Evolutionary conservation across 2,329 filamentous ascomycete genomes (phyloP).

Genomic region (Aspergillus viridinutans): DNA sequence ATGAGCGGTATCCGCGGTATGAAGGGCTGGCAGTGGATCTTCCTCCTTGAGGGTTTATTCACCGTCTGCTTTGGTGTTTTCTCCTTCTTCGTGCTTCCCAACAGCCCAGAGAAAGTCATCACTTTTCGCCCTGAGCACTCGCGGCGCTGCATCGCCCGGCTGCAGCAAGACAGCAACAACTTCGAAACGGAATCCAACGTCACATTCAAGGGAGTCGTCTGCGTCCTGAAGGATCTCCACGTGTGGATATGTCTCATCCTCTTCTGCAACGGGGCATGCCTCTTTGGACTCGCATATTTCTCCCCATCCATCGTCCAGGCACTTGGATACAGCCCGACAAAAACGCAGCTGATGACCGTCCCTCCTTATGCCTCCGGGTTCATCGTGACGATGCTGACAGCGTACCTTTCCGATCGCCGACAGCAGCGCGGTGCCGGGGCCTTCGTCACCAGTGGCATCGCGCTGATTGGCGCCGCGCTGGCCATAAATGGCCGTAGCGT

Average conservation of each 20-base stretch:
- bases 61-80: constrained; percentile 44
- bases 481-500: not conserved
- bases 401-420: constrained; percentile 25
- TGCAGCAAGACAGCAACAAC: constrained; percentile 10
- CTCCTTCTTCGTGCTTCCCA: constrained; percentile 54
- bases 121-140: constrained; percentile 52
- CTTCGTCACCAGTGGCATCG: constrained; percentile 12
- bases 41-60: constrained; percentile 43
- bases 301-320: constrained; percentile 26
- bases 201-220: constrained; percentile 4
- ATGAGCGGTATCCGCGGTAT: constrained; percentile 41
- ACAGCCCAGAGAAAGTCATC: constrained; percentile 58
- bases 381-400: constrained; percentile 19
- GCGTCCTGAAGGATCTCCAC: constrained; percentile 9
- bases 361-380: constrained; percentile 26
- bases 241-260: constrained; percentile 9
- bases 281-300: constrained; percentile 19
- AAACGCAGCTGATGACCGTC: constrained; percentile 31
- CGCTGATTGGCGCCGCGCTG: constrained; percentile 10
- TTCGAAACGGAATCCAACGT: constrained; percentile 8
- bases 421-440: constrained; percentile 25
- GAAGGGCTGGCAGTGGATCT: constrained; percentile 28
- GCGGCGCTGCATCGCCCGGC: constrained; percentile 9
- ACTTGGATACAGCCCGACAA: constrained; percentile 22
- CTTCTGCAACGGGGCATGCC: constrained; percentile 11